Evolutionary conservation across 1,139 yeast species (phyloP), one percentile per base, ranked within the genome.

Genomic region (Pneumocystis murina): DNA sequence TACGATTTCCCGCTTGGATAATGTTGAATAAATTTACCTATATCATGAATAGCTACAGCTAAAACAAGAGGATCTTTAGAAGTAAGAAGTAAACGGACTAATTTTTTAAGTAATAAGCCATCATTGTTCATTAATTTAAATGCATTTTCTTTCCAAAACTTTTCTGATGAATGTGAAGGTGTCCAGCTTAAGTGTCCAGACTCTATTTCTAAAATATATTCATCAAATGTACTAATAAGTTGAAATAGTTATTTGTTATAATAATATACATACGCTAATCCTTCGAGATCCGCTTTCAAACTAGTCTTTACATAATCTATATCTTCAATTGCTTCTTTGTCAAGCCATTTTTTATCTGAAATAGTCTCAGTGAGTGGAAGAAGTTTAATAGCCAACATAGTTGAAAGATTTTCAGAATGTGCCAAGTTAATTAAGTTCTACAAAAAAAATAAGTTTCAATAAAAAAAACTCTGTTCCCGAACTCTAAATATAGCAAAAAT

Each of bases 261-360:
- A 48, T 10, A 7, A 17, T 20, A 38, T 38, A 58, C 41, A 58
- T 58, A 58, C 4, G 97, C 85, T 77, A 92, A 82, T 68, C 83
- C 84, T 64, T 84, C 82, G 67, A 86, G 91, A 62, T 88, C 85
- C 55, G 84, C 87, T 68, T 84, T 83, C 70, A 92, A 80, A 16
- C 78, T 78, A 60, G 80, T 83, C 64, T 79, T 76, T 69, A 92
- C 78, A 61, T 76, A 74, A 40, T 77, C 78, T 68, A 94, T 80
- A 73, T 91, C 97, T 48, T 78, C 79, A 62, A 87, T 82, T 69
- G 94, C 82, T 74, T 92, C 99, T 68, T 89, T 95, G 73, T 92
- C 99, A 14, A 96, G 87, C 84, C 95, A 91, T 74, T 92, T 92
- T 71, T 97, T 80, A 68, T 87, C 92, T 68, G 83, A 81, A 69